phyloP scores from a whole-genome alignment of 73 alveolate species.

The Paramecium octaurelia region DNA sequence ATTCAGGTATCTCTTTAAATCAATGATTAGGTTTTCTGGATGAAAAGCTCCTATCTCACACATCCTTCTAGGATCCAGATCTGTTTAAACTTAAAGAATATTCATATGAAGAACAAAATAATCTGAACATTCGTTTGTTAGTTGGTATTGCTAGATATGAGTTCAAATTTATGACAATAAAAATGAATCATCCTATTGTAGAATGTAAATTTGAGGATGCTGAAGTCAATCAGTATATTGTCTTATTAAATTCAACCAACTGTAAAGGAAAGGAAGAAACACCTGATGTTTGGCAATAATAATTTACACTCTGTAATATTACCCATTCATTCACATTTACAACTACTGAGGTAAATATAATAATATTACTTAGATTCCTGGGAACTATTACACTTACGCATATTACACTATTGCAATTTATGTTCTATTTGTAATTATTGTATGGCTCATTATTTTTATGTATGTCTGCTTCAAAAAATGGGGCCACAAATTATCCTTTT shows the following conservation, averaged over 20 bases:
- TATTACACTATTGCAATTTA: background rate
- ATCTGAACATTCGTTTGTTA: background rate
- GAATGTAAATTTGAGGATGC: background rate
- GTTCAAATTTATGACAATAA: background rate
- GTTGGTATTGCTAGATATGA: background rate
- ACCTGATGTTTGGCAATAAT: background rate
- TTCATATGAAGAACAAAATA: background rate
- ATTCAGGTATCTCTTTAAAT: background rate
- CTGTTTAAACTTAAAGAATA: background rate
- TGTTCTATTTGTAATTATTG: constrained; percentile 36
- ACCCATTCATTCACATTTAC: constrained; percentile 4
- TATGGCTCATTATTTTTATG: background rate
- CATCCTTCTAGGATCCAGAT: background rate
- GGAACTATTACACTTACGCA: background rate
- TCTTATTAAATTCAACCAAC: background rate
- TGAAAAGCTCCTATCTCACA: background rate
- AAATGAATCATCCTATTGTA: background rate
- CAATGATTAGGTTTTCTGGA: background rate
- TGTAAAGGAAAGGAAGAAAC: background rate
- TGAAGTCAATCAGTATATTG: background rate
- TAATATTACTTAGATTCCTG: background rate
- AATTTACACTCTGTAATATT: constrained; percentile 20
- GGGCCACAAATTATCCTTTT: background rate
- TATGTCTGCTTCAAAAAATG: constrained; percentile 3
- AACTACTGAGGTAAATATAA: background rate